Evolutionary conservation across 345 rosid species (phyloP), one percentile per base, ranked within the genome.

Genomic region (Murraya paniculata): DNA sequence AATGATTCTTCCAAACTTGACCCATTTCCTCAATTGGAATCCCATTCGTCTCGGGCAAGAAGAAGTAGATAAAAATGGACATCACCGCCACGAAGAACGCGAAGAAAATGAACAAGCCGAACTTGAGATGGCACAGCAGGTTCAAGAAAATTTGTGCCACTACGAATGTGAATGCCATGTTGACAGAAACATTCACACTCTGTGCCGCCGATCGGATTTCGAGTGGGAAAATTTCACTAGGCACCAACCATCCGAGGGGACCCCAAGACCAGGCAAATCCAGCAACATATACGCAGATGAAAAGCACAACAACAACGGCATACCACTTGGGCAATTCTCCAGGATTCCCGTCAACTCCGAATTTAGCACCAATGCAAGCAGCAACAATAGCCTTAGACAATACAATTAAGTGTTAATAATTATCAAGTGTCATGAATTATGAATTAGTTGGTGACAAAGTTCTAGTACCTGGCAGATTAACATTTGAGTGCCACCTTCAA

Each of bases 241-340:
- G 98, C 4, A 95, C 98, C 53, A 95, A 62, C 98, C 98, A 95
- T 2, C 97, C 98, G 0, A 95, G 91, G 7, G 98, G 98, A 4
- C 98, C 98, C 98, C 98, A 95, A 0, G 98, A 95, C 97, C 98
- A 93, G 4, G 98, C 97, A 57, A 95, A 95, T 5, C 94, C 98
- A 0, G 97, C 79, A 0, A 93, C 95, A 67, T 93, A 92, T 38
- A 89, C 76, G 82, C 98, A 95, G 38, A 93, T 93, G 89, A 95
- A 93, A 16, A 93, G 84, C 65, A 95, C 98, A 75, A 95, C 98
- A 3, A 91, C 89, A 1, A 88, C 62, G 0, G 94, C 97, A 64
- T 95, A 95, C 98, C 98, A 93, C 75, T 88, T 88, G 3, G 98
- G 98, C 76, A 93, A 53, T 0, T 77, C 84, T 0, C 92, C 95